Evolutionary conservation across 495 filamentous ascomycete species (phyloP), one percentile per base, ranked within the genome.

Genomic region (Lophiotrema nucula): DNA sequence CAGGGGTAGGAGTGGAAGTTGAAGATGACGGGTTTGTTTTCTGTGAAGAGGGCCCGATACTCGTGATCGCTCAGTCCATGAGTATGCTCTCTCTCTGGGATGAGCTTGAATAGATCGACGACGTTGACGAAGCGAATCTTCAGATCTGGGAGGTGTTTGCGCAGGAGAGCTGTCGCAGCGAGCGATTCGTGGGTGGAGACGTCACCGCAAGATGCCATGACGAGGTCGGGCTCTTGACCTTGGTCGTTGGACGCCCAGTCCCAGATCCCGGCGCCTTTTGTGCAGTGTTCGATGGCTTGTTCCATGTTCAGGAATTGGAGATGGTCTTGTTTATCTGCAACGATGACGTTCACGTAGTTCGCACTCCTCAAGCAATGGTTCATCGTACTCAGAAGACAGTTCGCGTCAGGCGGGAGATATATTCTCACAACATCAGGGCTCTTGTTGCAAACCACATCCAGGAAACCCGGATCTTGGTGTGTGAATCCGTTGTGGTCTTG

Each of bases 401-500:
- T 89, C 56, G 83, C 85, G 65, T 89, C 85, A 0, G 85, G 85
- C 10, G 86, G 86, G 2, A 89, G 81, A 64, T 89, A 89, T 68
- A 89, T 88, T 44, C 86, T 83, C 35, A 88, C 85, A 1, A 89
- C 84, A 56, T 88, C 82, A 13, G 86, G 85, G 68, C 77, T 81
- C 72, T 88, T 89, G 74, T 89, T 89, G 56, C 81, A 82, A 1
- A 88, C 79, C 1, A 88, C 83, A 62, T 88, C 85, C 15, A 88
- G 77, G 79, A 88, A 89, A 18, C 86, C 85, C 0, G 85, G 85
- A 58, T 89, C 86, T 68, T 89, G 86, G 70, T 89, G 86, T 0
- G 85, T 89, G 67, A 89, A 89, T 45, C 85, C 86, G 64, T 88
- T 88, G 76, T 89, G 86, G 67, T 89, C 86, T 70, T 89, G 86